Base-by-base conservation (phyloP, 805 yeast species). In the Saturnispora halmiae region DNA sequence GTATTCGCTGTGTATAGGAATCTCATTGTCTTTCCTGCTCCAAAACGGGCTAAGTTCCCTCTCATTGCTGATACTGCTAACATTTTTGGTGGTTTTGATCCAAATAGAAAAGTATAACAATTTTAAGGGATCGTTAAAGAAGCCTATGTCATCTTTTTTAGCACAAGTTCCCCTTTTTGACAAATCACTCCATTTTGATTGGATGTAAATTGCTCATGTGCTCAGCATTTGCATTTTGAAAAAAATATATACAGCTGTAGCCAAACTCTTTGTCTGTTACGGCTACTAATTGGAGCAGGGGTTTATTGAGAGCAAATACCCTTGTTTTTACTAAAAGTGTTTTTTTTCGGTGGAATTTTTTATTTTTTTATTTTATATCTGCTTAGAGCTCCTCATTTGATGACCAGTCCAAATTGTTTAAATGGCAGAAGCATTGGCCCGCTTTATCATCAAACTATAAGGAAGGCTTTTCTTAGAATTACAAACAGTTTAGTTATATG, bases 391-490 rank as follows among this genome's bases (percentile, higher is more conserved):
- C 39, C 33, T 16, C 22, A 29, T 16, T 25, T 24, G 28, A 31
- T 30, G 41, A 30, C 36, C 36, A 30, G 14, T 31, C 41, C 32
- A n/a, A n/a, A n/a, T n/a, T n/a, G n/a, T n/a, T n/a, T n/a, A n/a
- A n/a, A n/a, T n/a, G n/a, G n/a, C n/a, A n/a, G n/a, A n/a, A n/a
- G n/a, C n/a, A n/a, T n/a, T n/a, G n/a, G n/a, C n/a, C n/a, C n/a
- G n/a, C n/a, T n/a, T n/a, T n/a, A n/a, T n/a, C n/a, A n/a, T n/a
- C n/a, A n/a, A n/a, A n/a, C n/a, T n/a, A n/a, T n/a, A n/a, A n/a
- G n/a, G n/a, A n/a, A n/a, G n/a, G n/a, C n/a, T n/a, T n/a, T n/a
- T n/a, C n/a, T n/a, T n/a, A n/a, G n/a, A n/a, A n/a, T n/a, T n/a
- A n/a, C n/a, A n/a, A n/a, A n/a, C n/a, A n/a, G n/a, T n/a, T n/a